These are phyloP conservation scores for Pseudogymnoascus sp. DNA, from an alignment of 2,329 filamentous ascomycete species.

Conservation along the genomic window DNA sequence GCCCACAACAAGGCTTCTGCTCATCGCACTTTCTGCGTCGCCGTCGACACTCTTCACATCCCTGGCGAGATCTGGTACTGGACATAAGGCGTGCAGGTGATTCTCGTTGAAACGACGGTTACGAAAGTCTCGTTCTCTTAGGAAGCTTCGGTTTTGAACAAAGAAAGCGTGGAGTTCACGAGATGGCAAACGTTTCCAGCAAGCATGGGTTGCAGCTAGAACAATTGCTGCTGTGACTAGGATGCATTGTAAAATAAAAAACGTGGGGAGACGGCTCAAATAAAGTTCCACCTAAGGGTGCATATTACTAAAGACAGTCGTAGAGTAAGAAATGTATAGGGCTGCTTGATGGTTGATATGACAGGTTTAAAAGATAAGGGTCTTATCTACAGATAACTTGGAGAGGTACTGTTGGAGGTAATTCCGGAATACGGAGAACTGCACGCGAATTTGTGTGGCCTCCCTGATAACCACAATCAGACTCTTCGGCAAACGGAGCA, in stretches of 20 bases:
- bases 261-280: not conserved
- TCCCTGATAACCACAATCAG: too few species aligned
- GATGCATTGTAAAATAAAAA: not conserved
- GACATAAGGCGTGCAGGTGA: conserved; percentile 4
- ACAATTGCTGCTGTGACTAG: not conserved
- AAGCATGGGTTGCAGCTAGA: not conserved
- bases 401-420: too few species aligned
- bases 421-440: too few species aligned
- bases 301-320: not conserved
- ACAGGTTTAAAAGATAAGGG: not conserved
- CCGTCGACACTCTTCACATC: conserved; percentile 22
- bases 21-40: conserved; percentile 22
- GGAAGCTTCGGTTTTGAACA: too few species aligned
- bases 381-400: not conserved
- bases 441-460: too few species aligned
- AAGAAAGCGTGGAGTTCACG: too few species aligned
- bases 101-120: not conserved
- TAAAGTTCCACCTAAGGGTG: not conserved
- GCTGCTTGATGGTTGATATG: not conserved
- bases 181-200: not conserved
- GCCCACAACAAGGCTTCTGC: conserved; percentile 18
- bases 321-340: not conserved
- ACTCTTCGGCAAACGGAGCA: too few species aligned
- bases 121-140: too few species aligned
- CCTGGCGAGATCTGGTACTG: conserved; percentile 19